Evolutionary conservation across 2,329 filamentous ascomycete genomes (phyloP).

Genomic region (Phaeosphaeriaceae sp.): DNA sequence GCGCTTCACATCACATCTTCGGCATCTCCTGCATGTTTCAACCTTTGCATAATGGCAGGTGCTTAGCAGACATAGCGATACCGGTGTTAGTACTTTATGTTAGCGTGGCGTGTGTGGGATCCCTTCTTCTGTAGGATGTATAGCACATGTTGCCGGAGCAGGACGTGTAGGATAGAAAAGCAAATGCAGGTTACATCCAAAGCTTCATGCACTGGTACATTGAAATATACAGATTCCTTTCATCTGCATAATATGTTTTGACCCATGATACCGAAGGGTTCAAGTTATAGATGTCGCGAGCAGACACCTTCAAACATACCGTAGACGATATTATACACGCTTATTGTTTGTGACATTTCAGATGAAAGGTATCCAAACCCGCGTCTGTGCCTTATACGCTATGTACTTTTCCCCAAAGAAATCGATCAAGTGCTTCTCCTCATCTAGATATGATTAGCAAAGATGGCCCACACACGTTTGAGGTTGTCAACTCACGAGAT

Average conservation of each 20-base stretch:
- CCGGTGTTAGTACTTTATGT: neutral
- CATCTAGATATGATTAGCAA: conserved; percentile 56
- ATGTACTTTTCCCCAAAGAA: conserved; percentile 89
- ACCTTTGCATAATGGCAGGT: neutral
- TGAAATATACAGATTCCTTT: neutral
- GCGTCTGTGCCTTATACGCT: conserved; percentile 73
- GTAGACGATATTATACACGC: no score
- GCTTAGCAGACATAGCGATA: neutral
- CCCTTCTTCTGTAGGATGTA: neutral
- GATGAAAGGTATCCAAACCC: conserved; percentile 83
- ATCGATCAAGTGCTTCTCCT: conserved; percentile 77
- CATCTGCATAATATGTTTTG: neutral
- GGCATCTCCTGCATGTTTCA: neutral
- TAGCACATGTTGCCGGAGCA: neutral
- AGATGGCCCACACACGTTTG: neutral
- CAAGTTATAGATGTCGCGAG: neutral
- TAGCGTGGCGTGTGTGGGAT: neutral
- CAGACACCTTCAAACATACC: no score
- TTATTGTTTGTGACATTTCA: no score
- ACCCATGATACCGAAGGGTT: no score
- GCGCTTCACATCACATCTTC: neutral
- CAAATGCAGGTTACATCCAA: neutral
- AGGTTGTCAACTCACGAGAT: conserved; percentile 55
- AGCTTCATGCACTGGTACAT: neutral
- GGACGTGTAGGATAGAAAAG: neutral